Percentiles rank a stretch among this genome's conserved stretches.
Conservation (phyloP, 345 rosid species). For the Iberis pinnata region DNA sequence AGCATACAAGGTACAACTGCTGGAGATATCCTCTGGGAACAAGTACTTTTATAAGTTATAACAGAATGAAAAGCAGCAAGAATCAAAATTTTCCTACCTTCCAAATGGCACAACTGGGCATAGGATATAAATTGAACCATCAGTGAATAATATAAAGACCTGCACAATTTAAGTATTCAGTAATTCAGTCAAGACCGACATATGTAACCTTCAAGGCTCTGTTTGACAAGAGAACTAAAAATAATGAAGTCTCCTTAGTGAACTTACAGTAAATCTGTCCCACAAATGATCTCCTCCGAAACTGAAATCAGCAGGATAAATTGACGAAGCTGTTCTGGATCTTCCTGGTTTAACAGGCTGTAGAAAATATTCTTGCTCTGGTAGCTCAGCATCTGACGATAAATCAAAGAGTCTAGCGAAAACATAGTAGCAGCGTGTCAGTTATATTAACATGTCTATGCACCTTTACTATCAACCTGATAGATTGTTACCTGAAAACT, state of each 20-base stretch:
- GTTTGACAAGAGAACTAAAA: conserved; percentile 12
- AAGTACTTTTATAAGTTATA: background rate
- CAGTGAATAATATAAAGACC: conserved; percentile 79
- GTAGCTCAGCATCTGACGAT: conserved; percentile 61
- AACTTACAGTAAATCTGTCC: conserved; percentile 92
- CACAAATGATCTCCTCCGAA: conserved; percentile 94
- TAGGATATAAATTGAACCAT: conserved; percentile 75
- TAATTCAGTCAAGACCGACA: conserved; percentile 11
- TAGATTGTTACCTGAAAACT: conserved; percentile 68
- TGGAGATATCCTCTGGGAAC: conserved; percentile 12
- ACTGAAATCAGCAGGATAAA: conserved; percentile 75
- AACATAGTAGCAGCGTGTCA: conserved; percentile 20
- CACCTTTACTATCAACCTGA: conserved; percentile 6
- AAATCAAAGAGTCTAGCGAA: conserved; percentile 68
- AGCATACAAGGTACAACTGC: conserved; percentile 6
- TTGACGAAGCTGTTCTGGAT: conserved; percentile 65
- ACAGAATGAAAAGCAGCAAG: background rate
- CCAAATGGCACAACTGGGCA: conserved; percentile 94
- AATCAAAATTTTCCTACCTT: conserved; percentile 44
- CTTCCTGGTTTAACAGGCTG: conserved; percentile 86
- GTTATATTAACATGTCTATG: background rate
- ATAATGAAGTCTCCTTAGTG: background rate
- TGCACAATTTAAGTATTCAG: conserved; percentile 31
- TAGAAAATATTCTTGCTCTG: conserved; percentile 91
- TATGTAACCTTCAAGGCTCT: conserved; percentile 6